Percentiles rank a stretch among this genome's conserved stretches.
Conservation (phyloP, 139 green algal genomes). For the Penium margaritaceum region DNA sequence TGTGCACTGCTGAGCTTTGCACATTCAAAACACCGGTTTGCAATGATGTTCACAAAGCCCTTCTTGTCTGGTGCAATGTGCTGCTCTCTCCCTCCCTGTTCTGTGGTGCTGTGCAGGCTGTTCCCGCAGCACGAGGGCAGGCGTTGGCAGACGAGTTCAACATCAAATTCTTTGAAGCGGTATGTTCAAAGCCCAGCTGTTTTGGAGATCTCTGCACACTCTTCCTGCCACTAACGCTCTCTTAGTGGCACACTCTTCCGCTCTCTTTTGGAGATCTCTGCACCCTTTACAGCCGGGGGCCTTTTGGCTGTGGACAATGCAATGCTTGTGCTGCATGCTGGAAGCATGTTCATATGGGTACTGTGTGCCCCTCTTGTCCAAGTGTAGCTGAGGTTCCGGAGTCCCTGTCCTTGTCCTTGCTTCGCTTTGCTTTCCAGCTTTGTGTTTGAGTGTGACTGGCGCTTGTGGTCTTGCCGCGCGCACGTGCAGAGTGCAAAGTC, state of each 20-base stretch:
- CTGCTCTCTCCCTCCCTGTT: not conserved
- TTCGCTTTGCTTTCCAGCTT: too few species aligned
- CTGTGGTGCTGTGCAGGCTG: conserved; percentile 35
- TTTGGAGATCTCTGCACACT: not conserved
- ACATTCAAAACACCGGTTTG: too few species aligned
- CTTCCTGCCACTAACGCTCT: not conserved
- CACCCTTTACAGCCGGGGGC: too few species aligned
- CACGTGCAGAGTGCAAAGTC: conserved; percentile 46
- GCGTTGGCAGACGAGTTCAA: conserved; percentile 83
- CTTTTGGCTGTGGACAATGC: too few species aligned
- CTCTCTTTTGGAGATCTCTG: not conserved
- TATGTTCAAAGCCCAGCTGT: not conserved
- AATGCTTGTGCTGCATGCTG: too few species aligned
- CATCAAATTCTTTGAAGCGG: conserved; percentile 86
- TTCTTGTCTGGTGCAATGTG: too few species aligned
- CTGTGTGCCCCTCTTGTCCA: not conserved
- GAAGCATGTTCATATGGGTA: not conserved
- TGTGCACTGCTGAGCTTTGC: too few species aligned
- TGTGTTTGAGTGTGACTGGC: not conserved
- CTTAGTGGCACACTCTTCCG: not conserved
- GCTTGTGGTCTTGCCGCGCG: too few species aligned
- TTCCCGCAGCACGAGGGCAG: conserved; percentile 66
- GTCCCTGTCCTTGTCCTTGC: too few species aligned
- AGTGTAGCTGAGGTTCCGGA: too few species aligned
- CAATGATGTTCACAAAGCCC: too few species aligned